Percentiles rank a stretch among this genome's conserved stretches.
phyloP scores from a whole-genome alignment of 2,329 filamentous ascomycete genomes.

The Pyrenochaeta sp. region DNA sequence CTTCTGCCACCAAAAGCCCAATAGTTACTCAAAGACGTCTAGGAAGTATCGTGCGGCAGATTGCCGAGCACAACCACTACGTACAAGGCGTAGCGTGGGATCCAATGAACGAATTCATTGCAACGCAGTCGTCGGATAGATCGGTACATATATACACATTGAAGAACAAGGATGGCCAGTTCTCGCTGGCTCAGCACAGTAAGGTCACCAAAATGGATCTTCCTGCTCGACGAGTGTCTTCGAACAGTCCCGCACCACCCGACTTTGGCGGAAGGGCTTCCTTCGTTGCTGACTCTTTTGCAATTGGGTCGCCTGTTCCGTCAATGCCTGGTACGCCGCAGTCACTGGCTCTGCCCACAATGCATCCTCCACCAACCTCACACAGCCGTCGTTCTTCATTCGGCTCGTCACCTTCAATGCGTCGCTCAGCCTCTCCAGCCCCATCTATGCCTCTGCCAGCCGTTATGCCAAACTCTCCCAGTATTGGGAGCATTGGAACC shows the following conservation, averaged over 20 bases:
- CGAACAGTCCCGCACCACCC: constrained; percentile 88
- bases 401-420: constrained; percentile 75
- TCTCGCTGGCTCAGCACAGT: constrained; percentile 79
- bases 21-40: constrained; percentile 23
- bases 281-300: constrained; percentile 64
- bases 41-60: constrained; percentile 74
- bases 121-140: constrained; percentile 96
- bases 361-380: constrained; percentile 94
- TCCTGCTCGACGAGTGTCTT: constrained; percentile 88
- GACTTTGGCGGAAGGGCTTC: constrained; percentile 76
- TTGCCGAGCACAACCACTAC: constrained; percentile 97
- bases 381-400: constrained; percentile 97
- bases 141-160: constrained; percentile 97
- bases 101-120: constrained; percentile 96
- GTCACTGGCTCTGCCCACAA: constrained; percentile 79
- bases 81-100: constrained; percentile 99
- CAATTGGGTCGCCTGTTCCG: constrained; percentile 79
- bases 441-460: constrained; percentile 93
- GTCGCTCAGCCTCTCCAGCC: constrained; percentile 90
- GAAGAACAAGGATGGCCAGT: constrained; percentile 95
- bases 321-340: constrained; percentile 95
- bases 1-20: constrained; percentile 10
- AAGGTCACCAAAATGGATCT: constrained; percentile 92
- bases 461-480: constrained; percentile 94
- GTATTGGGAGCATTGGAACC: constrained; percentile 64